phyloP scores from a whole-genome alignment of 805 yeast species.

The Priceomyces carsonii region DNA sequence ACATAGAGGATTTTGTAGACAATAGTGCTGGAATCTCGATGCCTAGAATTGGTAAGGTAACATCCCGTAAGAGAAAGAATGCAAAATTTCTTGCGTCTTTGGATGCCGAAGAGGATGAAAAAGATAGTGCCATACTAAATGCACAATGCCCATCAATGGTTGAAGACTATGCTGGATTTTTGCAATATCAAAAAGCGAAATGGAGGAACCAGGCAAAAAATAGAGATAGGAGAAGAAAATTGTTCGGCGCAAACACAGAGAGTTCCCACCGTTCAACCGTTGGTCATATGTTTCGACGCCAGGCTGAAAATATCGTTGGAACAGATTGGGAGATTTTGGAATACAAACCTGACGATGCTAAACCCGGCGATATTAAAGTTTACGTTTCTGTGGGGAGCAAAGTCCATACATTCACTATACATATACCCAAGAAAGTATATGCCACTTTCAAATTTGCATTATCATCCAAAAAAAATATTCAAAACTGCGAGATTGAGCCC shows the following conservation, averaged over 20 bases:
- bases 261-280: slow-evolving; percentile 59
- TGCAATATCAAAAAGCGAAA: slow-evolving; percentile 77
- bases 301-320: slow-evolving; percentile 76
- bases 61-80: slow-evolving; percentile 46
- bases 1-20: slow-evolving; percentile 73
- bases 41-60: slow-evolving; percentile 46
- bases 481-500: slow-evolving; percentile 56
- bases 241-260: slow-evolving; percentile 70
- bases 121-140: slow-evolving; percentile 46
- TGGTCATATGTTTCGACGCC: slow-evolving; percentile 68
- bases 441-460: slow-evolving; percentile 59
- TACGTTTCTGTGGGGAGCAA: slow-evolving; percentile 67
- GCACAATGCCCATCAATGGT: slow-evolving; percentile 65
- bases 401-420: slow-evolving; percentile 71
- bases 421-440: slow-evolving; percentile 72
- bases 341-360: slow-evolving; percentile 51
- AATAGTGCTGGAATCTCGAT: slow-evolving; percentile 23
- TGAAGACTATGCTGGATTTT: slow-evolving; percentile 66
- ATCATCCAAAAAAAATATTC: slow-evolving; percentile 39
- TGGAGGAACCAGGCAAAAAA: slow-evolving; percentile 82
- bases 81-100: slow-evolving; percentile 18
- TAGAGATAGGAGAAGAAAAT: slow-evolving; percentile 65
- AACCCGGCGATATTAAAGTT: slow-evolving; percentile 79
- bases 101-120: slow-evolving; percentile 47
- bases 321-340: slow-evolving; percentile 86